These are phyloP conservation scores for Auricularia sp. DNA, from an alignment of 768 basidiomycete genomes.

Conservation along the genomic window DNA sequence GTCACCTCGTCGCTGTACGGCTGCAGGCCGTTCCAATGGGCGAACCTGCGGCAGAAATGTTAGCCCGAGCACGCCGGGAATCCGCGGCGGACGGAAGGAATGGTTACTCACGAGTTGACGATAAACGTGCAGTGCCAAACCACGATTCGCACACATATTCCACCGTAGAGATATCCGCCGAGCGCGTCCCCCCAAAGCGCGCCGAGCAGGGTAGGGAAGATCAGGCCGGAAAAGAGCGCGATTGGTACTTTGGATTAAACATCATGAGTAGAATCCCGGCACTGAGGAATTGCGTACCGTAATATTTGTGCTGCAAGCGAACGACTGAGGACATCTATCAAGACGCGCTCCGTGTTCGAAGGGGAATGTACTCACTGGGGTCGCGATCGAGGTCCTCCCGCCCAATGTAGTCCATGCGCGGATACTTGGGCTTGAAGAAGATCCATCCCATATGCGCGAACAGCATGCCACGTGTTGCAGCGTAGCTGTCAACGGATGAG, in stretches of 20 bases:
- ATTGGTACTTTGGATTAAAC: slow-evolving; percentile 36
- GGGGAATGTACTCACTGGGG: slow-evolving; percentile 39
- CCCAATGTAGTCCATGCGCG: slow-evolving; percentile 52
- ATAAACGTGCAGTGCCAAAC: slow-evolving; percentile 66
- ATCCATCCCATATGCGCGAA: slow-evolving; percentile 85
- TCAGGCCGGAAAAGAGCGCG: slow-evolving; percentile 50
- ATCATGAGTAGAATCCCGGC: not conserved
- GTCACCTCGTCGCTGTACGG: slow-evolving; percentile 75
- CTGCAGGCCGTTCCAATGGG: slow-evolving; percentile 75
- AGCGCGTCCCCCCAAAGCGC: slow-evolving; percentile 49
- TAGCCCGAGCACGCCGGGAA: not conserved
- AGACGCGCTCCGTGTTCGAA: not conserved
- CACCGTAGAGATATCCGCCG: slow-evolving; percentile 64
- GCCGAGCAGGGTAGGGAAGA: slow-evolving; percentile 48
- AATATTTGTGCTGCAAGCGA: slow-evolving; percentile 59
- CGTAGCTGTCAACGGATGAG: slow-evolving; percentile 36
- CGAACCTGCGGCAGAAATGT: slow-evolving; percentile 34
- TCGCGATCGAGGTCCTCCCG: slow-evolving; percentile 59
- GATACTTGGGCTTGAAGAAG: slow-evolving; percentile 64
- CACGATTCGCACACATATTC: slow-evolving; percentile 43
- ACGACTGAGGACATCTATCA: slow-evolving; percentile 41
- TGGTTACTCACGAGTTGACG: slow-evolving; percentile 49
- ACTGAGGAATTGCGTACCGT: slow-evolving; percentile 32
- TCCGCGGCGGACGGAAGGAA: not conserved
- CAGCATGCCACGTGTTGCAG: slow-evolving; percentile 61